Evolutionary conservation across 768 basidiomycete species (phyloP).

Genomic region (Lyophyllum atratum): DNA sequence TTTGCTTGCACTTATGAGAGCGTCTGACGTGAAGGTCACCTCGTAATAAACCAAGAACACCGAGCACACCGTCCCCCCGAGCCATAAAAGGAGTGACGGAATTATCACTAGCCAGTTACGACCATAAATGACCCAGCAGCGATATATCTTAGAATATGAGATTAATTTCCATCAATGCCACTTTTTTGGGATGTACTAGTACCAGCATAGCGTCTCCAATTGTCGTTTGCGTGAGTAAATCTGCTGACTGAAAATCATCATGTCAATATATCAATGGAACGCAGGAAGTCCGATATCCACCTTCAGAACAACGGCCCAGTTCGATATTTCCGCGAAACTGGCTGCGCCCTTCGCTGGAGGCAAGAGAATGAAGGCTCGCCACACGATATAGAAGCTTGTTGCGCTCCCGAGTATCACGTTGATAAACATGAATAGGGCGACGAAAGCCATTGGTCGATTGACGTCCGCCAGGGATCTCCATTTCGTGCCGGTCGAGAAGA

Average conservation of each 20-base stretch:
- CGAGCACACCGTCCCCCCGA: background rate
- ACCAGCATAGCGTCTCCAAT: conserved; percentile 9
- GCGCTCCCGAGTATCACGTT: background rate
- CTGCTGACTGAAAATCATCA: background rate
- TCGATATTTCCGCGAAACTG: background rate
- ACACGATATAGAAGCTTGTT: background rate
- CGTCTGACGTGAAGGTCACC: background rate
- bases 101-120: background rate
- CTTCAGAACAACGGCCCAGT: conserved; percentile 3
- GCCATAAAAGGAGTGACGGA: background rate
- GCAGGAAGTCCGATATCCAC: too few relatives aligned
- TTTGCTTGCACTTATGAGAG: background rate
- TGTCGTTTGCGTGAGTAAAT: background rate
- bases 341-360: background rate
- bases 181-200: too few relatives aligned
- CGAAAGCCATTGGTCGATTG: background rate
- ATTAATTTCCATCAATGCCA: too few relatives aligned
- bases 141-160: conserved; percentile 1
- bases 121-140: conserved; percentile 6
- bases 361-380: background rate
- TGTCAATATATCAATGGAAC: background rate
- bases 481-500: background rate
- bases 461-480: background rate
- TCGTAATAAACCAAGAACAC: background rate
- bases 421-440: conserved; percentile 1